Base-by-base conservation (phyloP, 78 protist species). In the Dictyostelium intermedium region DNA sequence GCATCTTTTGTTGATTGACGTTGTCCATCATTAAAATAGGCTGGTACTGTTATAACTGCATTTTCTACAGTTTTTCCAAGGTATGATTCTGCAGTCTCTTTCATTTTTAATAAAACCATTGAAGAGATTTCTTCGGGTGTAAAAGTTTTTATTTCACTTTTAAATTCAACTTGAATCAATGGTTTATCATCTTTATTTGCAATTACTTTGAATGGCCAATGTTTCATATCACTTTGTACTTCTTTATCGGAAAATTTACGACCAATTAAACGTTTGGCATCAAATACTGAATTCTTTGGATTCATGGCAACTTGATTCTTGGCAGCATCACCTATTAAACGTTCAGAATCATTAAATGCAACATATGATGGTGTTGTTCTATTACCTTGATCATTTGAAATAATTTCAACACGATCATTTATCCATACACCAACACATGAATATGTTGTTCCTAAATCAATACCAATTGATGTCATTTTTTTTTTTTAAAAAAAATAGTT, bases 1-100 rank as follows among this genome's bases (percentile, higher is more conserved):
- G 99, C 99, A 56, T 98, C 99, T 92, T 98, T 98, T 83, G 99
- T 99, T n/a, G 99, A 98, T 95, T 97, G 98, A 60, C 99, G 85
- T 94, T 99, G 99, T 13, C 99, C 27, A 85, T 98, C 99, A 92
- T 98, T 98, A 93, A 99, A 99, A 94, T 99, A 98, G 27, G 99
- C 99, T 34, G 99, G 99, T 20, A 97, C 99, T 18, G 99, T 98
- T 39, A 98, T 73, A 41, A 97, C 99, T 25, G 98, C 98, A 41
- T 98, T 91, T 60, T 25, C 95, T 39, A 98, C 95, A 9, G 77
- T 37, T 69, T 84, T 50, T 32, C 99, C 99, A 27, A 98, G 94
- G 84, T 91, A 97, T 14, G 83, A 56, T 85, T 98, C 99, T 34
- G 99, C 98, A 13, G 86, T 95, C 50, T 97, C 98, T 92, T 97